These are phyloP conservation scores for Eucalyptus victrix DNA, from an alignment of 345 rosid genomes.

Conservation along the genomic window DNA sequence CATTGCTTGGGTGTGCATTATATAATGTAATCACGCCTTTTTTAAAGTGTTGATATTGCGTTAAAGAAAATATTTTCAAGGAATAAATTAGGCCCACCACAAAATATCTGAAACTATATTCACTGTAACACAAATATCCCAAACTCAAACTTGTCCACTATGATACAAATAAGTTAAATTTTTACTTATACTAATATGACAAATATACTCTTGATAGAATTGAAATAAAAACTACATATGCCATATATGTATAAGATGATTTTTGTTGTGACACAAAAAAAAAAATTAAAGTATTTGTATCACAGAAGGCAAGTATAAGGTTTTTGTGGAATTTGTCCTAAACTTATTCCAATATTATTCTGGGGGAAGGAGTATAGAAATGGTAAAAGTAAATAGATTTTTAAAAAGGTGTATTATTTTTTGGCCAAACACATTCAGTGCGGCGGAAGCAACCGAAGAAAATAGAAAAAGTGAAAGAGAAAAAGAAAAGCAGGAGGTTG, in stretches of 20 bases:
- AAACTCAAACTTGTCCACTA: accelerated
- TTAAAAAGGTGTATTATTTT: background rate
- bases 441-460: background rate
- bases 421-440: background rate
- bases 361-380: background rate
- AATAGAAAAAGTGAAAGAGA: background rate
- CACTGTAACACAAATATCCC: too few species aligned
- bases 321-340: background rate
- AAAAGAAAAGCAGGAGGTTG: background rate
- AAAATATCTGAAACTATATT: too few species aligned
- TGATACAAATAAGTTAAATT: too few species aligned
- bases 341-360: background rate
- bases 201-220: accelerated
- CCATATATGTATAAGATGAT: background rate
- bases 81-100: background rate
- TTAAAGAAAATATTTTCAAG: background rate
- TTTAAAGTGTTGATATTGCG: background rate
- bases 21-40: background rate
- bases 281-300: too few species aligned
- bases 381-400: background rate
- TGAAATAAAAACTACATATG: too few species aligned
- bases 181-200: accelerated
- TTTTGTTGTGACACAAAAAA: background rate
- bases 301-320: background rate
- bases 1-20: background rate